Percentiles rank a stretch among this genome's conserved stretches.
phyloP scores from a whole-genome alignment of 2,329 filamentous ascomycete species.

The Botrytis galanthina region DNA sequence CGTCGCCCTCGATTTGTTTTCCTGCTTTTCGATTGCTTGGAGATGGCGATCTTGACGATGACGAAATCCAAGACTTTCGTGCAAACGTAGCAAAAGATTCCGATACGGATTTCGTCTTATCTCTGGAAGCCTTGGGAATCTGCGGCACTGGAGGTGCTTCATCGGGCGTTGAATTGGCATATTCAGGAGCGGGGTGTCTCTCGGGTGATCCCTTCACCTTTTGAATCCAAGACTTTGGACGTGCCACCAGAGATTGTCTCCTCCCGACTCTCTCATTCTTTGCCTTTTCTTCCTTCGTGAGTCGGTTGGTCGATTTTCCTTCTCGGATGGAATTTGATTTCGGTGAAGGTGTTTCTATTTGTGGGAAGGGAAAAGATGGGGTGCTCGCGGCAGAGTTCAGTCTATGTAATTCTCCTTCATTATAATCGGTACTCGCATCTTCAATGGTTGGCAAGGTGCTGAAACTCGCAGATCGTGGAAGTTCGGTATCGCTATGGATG shows the following conservation, averaged over 20 bases:
- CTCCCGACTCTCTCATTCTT: constrained; percentile 35
- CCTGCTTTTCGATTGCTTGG: constrained; percentile 38
- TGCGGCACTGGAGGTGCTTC: constrained; percentile 38
- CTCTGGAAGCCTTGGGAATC: constrained; percentile 32
- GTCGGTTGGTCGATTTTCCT: constrained; percentile 23
- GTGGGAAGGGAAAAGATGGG: constrained; percentile 19
- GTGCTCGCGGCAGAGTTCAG: constrained; percentile 24
- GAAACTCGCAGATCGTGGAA: constrained; percentile 58
- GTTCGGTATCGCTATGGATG: constrained; percentile 28
- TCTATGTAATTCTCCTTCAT: constrained; percentile 28
- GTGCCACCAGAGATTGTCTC: constrained; percentile 38
- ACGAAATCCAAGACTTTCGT: constrained; percentile 49
- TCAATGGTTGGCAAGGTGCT: constrained; percentile 49
- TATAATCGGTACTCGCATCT: constrained; percentile 21
- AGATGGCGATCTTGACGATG: constrained; percentile 47
- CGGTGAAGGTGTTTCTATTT: constrained; percentile 15
- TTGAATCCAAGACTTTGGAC: constrained; percentile 40
- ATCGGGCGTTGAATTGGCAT: constrained; percentile 34
- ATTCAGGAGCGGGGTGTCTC: constrained; percentile 28
- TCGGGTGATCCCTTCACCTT: constrained; percentile 37
- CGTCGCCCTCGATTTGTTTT: constrained; percentile 28
- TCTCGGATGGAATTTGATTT: constrained; percentile 24
- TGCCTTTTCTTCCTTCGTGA: constrained; percentile 33
- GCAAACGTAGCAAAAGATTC: constrained; percentile 50
- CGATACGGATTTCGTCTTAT: constrained; percentile 48